Base-by-base conservation (phyloP, 1,284 basidiomycete species). In the Fomes fomentarius region DNA sequence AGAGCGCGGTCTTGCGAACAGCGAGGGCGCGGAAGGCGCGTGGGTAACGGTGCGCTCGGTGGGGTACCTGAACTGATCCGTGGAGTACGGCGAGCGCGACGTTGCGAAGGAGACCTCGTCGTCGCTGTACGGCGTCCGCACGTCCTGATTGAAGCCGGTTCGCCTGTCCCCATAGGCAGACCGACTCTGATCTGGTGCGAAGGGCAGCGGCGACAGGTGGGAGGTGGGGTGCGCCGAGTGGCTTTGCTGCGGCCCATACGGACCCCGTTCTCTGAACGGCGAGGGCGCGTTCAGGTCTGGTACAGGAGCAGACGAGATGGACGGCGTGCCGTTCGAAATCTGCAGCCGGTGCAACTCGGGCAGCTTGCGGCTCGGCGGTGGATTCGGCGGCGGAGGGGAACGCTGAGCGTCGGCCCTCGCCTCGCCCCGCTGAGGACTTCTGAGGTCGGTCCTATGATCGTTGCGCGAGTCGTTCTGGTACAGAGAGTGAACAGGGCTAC, bases 81-180 rank as follows among this genome's bases (percentile, higher is more conserved):
- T 11, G 17, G 38, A 40, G 38, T 33, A 21, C 24, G 14, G 17
- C n/a, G 35, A 21, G 22, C 24, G 51, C n/a, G 42, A 12, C 17
- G 24, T 52, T 31, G 38, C 51, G 34, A 47, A 52, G 24, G 51
- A 39, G 12, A 45, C 21, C 37, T 52, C 43, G 14, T 47, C 45
- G 24, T 47, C 45, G 33, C 30, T 22, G 30, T n/a, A 25, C 21
- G 33, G 22, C 31, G 31, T 5, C 3, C 24, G 24, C 15, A 14
- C 10, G 15, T 14, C 3, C 2, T 2, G 8, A 15, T 37, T 21
- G 22, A 37, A 25, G 17, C 45, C 33, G 8, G 45, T 21, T 3
- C 45, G 45, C 22, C 26, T 47, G 14, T 47, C 45, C 22, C 33
- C 15, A 24, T 47, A 47, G 17, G 45, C 35, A 3, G 45, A 17